These are phyloP conservation scores for Musa itinerans DNA, from an alignment of 176 grass and related monocot genomes.

Conservation along the genomic window DNA sequence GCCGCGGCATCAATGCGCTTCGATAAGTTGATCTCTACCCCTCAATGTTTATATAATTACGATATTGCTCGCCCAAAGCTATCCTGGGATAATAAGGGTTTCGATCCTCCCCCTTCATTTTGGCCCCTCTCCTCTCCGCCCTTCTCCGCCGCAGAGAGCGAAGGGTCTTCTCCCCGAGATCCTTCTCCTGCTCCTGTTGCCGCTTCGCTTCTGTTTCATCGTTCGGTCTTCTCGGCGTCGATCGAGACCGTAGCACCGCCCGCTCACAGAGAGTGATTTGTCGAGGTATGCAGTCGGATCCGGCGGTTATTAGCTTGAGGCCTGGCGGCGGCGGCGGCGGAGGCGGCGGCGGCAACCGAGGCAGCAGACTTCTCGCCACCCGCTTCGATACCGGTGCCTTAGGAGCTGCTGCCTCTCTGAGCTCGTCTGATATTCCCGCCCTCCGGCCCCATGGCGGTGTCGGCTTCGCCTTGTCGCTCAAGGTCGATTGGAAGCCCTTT, in stretches of 20 bases:
- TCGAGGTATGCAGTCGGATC: constrained; percentile 72
- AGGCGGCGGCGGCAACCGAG: constrained; percentile 51
- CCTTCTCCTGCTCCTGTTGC: too few relatives aligned
- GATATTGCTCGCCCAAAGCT: too few relatives aligned
- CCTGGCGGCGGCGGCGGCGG: constrained; percentile 84
- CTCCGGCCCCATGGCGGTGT: constrained; percentile 31
- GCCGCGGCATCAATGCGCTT: too few relatives aligned
- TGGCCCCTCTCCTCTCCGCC: too few relatives aligned
- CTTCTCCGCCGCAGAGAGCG: too few relatives aligned
- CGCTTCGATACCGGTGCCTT: constrained; percentile 38
- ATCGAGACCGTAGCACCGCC: background rate
- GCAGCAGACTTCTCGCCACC: constrained; percentile 39
- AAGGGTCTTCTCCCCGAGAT: too few relatives aligned
- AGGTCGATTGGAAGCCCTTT: constrained; percentile 34
- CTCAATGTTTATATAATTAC: too few relatives aligned
- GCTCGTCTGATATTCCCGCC: constrained; percentile 10
- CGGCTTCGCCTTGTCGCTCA: constrained; percentile 22
- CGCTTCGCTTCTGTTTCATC: background rate
- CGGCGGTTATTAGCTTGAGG: constrained; percentile 79
- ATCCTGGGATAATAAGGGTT: too few relatives aligned
- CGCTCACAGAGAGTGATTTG: background rate
- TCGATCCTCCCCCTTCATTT: too few relatives aligned
- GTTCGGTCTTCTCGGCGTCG: background rate
- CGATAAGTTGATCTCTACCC: too few relatives aligned
- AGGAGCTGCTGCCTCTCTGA: background rate